These are phyloP conservation scores for Fomitopsis pinicola DNA, from an alignment of 1,284 basidiomycete genomes.

Conservation along the genomic window DNA sequence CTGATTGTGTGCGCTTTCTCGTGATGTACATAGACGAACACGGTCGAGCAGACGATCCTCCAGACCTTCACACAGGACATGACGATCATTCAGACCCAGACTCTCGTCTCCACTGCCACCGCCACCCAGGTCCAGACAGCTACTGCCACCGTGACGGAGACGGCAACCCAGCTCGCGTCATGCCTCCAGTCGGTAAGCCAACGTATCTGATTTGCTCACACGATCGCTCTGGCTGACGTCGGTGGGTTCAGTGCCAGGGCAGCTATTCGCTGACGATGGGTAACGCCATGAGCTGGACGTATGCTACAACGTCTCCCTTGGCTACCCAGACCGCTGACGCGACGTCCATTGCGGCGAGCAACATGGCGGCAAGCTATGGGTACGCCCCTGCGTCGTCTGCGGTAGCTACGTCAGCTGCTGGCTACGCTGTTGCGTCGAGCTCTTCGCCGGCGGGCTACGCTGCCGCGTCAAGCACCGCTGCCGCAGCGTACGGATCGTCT, in stretches of 20 bases:
- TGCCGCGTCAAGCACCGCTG: not conserved
- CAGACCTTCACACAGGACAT: constrained; percentile 48
- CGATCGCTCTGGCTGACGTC: constrained; percentile 1
- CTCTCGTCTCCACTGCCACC: constrained; percentile 40
- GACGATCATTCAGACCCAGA: constrained; percentile 27
- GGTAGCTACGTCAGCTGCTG: not conserved
- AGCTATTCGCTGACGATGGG: constrained; percentile 46
- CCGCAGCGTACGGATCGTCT: not conserved
- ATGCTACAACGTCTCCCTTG: constrained; percentile 25
- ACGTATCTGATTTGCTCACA: not conserved
- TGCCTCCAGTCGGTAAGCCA: constrained; percentile 5
- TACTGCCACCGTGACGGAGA: constrained; percentile 34
- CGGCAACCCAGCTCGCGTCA: constrained; percentile 8
- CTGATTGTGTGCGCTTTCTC: not conserved
- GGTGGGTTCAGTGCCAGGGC: constrained; percentile 49
- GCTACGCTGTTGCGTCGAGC: not conserved
- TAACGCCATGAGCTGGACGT: constrained; percentile 48
- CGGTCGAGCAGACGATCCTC: constrained; percentile 32
- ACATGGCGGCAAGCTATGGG: not conserved
- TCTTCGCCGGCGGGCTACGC: too few relatives aligned
- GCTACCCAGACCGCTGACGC: constrained; percentile 11
- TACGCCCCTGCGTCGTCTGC: not conserved
- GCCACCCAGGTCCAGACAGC: constrained; percentile 23
- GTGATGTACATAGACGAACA: constrained; percentile 39
- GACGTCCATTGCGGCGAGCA: not conserved